Evolutionary conservation across 2,329 filamentous ascomycete genomes (phyloP), one percentile per base, ranked within the genome.

Genomic region (Arthrobotrys entomopaga): DNA sequence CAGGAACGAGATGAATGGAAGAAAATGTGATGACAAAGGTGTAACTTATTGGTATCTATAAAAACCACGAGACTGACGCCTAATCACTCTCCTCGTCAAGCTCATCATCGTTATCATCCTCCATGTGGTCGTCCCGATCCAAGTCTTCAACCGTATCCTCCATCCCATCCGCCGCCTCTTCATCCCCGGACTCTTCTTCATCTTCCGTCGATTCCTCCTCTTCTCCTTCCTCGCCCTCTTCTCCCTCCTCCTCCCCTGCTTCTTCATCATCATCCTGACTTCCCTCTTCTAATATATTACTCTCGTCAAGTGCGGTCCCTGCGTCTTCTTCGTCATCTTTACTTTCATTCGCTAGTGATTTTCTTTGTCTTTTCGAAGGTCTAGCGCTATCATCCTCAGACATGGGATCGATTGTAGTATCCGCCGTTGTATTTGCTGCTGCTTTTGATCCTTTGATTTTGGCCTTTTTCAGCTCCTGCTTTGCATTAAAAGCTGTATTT

Each of bases 171-270:
- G 75, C 54, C 11, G 52, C 15, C 40, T 65, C 38, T 16, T 46
- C 65, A 5, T 52, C 56, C 10, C 60, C 49, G 46, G 56, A 54
- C 43, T 67, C 49, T 16, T 59, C 77, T 53, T 73, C 70, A 48
- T 71, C 64, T 38, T 65, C 54, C 10, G 71, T 65, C 54, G 70
- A 70, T 15, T 70, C 64, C n/a, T 16, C 34, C 88, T 43, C 65
- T 54, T 77, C 77, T 2, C 71, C 74, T 3, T 77, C 77, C 40
- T 78, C 77, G 20, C 63, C 70, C 8, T 76, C 77, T 22, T 67
- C 74, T 8, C 66, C 77, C 29, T 77, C 76, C 8, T 66, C 75
- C 46, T 77, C 75, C n/a, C 69, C 76, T 8, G 65, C 75, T 53
- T 73, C 77, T 11, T 77, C 76, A 48, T 76, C 76, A 15, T 57